Conservation (phyloP, 1,139 yeast genomes). For the Kazachstania sp. region DNA sequence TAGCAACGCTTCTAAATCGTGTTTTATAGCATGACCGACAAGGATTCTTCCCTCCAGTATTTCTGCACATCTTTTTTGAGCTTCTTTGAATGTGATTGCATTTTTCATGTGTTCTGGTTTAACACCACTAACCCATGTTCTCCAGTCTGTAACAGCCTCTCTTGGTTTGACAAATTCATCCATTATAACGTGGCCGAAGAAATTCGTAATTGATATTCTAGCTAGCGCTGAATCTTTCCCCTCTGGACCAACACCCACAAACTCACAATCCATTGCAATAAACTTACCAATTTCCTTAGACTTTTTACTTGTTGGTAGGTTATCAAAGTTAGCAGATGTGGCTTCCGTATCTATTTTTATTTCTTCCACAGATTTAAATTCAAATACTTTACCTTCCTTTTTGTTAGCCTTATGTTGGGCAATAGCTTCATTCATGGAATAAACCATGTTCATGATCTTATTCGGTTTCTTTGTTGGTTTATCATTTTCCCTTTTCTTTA, state of each 20-base stretch:
- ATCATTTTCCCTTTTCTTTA: constrained; percentile 1
- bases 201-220: constrained; percentile 79
- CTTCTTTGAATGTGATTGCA: constrained; percentile 59
- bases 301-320: constrained; percentile 8
- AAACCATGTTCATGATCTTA: constrained; percentile 28
- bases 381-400: constrained; percentile 18
- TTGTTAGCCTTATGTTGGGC: constrained; percentile 19
- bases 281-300: constrained; percentile 52
- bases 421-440: constrained; percentile 26
- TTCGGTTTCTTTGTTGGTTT: constrained; percentile 6
- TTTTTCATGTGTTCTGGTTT: constrained; percentile 56
- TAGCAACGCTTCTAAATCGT: constrained; percentile 63
- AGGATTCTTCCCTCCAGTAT: constrained; percentile 45
- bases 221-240: constrained; percentile 70
- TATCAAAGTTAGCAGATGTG: constrained; percentile 3
- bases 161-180: constrained; percentile 72
- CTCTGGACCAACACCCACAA: constrained; percentile 80
- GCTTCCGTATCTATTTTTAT: background rate
- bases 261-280: constrained; percentile 85
- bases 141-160: constrained; percentile 77
- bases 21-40: constrained; percentile 79
- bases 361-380: constrained; percentile 11
- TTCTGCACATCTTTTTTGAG: constrained; percentile 49
- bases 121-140: constrained; percentile 93
- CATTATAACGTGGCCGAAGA: constrained; percentile 59